phyloP scores from a whole-genome alignment of 2,329 filamentous ascomycete species.

The Pestalotiopsis sp. region DNA sequence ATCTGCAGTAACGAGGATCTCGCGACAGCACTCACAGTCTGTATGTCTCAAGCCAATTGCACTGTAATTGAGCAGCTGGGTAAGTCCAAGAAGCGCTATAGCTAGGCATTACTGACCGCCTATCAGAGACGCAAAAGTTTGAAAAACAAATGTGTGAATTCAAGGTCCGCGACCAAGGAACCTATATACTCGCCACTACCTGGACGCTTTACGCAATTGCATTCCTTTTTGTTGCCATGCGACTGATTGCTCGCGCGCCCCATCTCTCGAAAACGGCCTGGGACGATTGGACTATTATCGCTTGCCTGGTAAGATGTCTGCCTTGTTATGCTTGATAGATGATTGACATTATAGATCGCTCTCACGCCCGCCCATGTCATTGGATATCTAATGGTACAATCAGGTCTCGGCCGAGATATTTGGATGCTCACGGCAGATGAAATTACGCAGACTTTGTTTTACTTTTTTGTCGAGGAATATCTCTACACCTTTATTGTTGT shows the following conservation, averaged over 20 bases:
- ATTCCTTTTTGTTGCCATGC: background rate
- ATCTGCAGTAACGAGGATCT: slow-evolving; percentile 2
- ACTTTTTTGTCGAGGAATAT: slow-evolving; percentile 36
- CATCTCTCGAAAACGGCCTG: background rate
- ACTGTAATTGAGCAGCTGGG: slow-evolving; percentile 1
- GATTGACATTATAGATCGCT: background rate
- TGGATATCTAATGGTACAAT: background rate
- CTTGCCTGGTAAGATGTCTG: background rate
- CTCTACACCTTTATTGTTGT: slow-evolving; percentile 42
- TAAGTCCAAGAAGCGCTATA: background rate
- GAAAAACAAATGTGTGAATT: slow-evolving; percentile 1
- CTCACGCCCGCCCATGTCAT: slow-evolving; percentile 3
- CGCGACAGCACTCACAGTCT: background rate
- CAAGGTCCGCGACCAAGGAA: background rate
- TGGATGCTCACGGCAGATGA: slow-evolving; percentile 31
- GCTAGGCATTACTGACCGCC: background rate
- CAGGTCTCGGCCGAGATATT: slow-evolving; percentile 34
- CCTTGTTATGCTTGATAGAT: background rate
- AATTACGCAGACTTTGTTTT: slow-evolving; percentile 28
- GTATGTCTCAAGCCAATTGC: background rate
- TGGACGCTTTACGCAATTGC: slow-evolving; percentile 2
- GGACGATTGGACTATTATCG: slow-evolving; percentile 7
- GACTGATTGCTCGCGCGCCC: background rate
- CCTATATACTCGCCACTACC: background rate
- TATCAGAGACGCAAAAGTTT: background rate